Base-by-base conservation (phyloP, 495 filamentous ascomycete species). In the Aspergillus coremiiformis region DNA sequence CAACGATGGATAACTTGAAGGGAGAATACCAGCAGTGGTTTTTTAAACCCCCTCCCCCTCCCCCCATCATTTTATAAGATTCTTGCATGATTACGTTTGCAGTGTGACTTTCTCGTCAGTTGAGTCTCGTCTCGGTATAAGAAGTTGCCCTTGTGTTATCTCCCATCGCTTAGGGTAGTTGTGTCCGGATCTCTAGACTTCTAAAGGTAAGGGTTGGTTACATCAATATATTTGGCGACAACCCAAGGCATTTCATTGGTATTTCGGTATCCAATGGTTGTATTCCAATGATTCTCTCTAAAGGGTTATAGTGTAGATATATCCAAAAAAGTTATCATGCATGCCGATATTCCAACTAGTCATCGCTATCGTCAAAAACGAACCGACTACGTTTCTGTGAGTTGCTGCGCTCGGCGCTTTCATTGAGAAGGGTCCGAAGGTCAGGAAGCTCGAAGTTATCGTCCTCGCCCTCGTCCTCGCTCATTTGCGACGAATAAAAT, bases 361-460 rank as follows among this genome's bases (percentile, higher is more conserved):
- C 60, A 53, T 71, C 67, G 56, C 66, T 64, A 17, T 70, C 68
- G 51, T 73, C 61, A 51, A 62, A 53, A 27, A 67, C 39, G 7
- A 49, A 52, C 26, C 58, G 66, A 5, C 46, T 55, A 23, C 61
- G 59, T 44, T 51, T 62, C 19, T 53, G 47, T 19, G 17, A 21
- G 21, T 42, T 11, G 23, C 41, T 54, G 5, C 37, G 35, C 30
- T 51, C 48, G 29, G 39, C 23, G 12, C 48, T 47, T 29, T 43
- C 44, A 24, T 42, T 42, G 9, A 64, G 39, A n/a, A 68, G 56
- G 21, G 60, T 62, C 15, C 37, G 21, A 0, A 66, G 49, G 45
- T 68, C 59, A 33, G 61, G 66, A 4, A 55, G 52, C 11, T 65
- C 60, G 42, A 53, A 52, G 26, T 61, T 47, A 26, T 53, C 57